phyloP scores from a whole-genome alignment of 305 asterid genomes.

The Caryopteris hybrid region DNA sequence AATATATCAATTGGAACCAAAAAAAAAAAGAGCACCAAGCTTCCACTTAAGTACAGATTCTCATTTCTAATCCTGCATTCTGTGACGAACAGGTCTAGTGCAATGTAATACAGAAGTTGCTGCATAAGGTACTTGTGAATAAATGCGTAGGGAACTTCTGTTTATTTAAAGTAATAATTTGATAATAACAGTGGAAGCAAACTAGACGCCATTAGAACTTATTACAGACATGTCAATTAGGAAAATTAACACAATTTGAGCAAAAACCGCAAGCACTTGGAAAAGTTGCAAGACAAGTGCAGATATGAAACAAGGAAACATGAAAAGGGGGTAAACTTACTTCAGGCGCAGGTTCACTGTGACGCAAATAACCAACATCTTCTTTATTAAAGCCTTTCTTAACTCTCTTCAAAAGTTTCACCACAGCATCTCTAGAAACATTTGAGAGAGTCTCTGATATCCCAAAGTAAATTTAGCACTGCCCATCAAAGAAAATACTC shows the following conservation, averaged over 20 bases:
- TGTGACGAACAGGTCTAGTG: neutral
- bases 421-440: conserved; percentile 63
- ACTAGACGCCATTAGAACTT: neutral
- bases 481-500: neutral
- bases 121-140: neutral
- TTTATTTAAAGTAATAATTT: neutral
- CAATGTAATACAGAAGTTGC: neutral
- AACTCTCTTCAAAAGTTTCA: conserved; percentile 58
- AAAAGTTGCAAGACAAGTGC: neutral
- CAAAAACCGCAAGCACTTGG: neutral
- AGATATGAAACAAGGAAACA: conserved; percentile 6
- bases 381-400: conserved; percentile 48
- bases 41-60: neutral
- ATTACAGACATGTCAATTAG: neutral
- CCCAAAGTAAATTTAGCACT: conserved; percentile 4
- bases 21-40: neutral
- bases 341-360: conserved; percentile 33
- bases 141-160: too few species aligned
- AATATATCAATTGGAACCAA: neutral
- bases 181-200: neutral
- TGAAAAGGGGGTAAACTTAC: conserved; percentile 20
- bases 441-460: conserved; percentile 62
- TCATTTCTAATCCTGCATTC: neutral
- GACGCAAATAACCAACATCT: conserved; percentile 52
- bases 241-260: neutral